phyloP scores from a whole-genome alignment of 2,329 filamentous ascomycete genomes.

The Pseudocercospora eumusae region DNA sequence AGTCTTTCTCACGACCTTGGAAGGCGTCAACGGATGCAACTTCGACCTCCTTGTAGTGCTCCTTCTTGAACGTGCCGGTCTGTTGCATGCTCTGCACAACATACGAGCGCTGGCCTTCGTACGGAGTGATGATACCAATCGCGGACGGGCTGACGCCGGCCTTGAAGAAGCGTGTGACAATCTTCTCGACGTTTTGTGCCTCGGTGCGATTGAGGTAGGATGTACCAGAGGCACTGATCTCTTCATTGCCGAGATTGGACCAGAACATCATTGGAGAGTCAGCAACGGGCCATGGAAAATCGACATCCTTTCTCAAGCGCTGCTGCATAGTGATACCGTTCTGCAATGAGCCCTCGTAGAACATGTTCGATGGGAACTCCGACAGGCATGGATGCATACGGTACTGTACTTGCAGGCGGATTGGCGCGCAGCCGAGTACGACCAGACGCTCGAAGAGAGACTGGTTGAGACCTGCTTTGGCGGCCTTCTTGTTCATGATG shows the following conservation, averaged over 20 bases:
- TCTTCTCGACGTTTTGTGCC: conserved; percentile 96
- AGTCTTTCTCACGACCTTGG: conserved; percentile 98
- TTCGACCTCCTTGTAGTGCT: conserved; percentile 97
- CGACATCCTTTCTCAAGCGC: conserved; percentile 85
- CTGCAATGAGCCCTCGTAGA: conserved; percentile 95
- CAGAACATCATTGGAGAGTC: conserved; percentile 99
- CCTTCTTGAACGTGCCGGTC: conserved; percentile 95
- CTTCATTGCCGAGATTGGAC: conserved; percentile 96
- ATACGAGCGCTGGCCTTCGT: conserved; percentile 97
- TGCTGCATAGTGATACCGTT: conserved; percentile 92
- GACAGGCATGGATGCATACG: conserved; percentile 98
- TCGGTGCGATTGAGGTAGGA: conserved; percentile 98
- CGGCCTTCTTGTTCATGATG: conserved; percentile 99
- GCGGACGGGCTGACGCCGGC: conserved; percentile 90
- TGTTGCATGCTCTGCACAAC: conserved; percentile 99
- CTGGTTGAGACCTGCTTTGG: conserved; percentile 95
- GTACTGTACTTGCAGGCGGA: conserved; percentile 94
- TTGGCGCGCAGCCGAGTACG: conserved; percentile 84
- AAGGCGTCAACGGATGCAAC: conserved; percentile 98
- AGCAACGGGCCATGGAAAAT: conserved; percentile 94
- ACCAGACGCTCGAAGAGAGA: conserved; percentile 97
- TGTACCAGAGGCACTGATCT: conserved; percentile 95
- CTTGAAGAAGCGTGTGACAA: conserved; percentile 98
- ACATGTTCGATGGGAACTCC: conserved; percentile 99
- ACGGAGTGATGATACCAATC: conserved; percentile 97